Base-by-base conservation (phyloP, 2,329 filamentous ascomycete species). In the Chlorencoelia australis region DNA sequence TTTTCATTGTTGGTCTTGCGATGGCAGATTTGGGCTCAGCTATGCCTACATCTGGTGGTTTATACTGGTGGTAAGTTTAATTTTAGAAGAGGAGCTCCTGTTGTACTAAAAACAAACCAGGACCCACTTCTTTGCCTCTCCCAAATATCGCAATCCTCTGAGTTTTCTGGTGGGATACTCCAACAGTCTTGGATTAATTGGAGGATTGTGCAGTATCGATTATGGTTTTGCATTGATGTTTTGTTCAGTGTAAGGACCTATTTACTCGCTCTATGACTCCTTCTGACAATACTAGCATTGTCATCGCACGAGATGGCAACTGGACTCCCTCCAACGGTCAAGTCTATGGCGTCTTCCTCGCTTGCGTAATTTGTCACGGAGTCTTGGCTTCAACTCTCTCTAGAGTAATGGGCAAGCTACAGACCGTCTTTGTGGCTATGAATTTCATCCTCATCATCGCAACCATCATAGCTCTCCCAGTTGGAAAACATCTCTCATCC, bases 181-280 rank as follows among this genome's bases (percentile, higher is more conserved):
- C 51, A 76, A 78, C 48, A 76, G 69, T 2, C 59, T 78, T 13
- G 73, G 73, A 5, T 53, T 75, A 7, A 62, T 78, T n/a, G 73
- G 71, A 20, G 73, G 73, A 5, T 60, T 77, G 10, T 78, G 73
- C 54, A 74, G 70, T 16, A 71, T 77, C 42, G 73, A 78, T 50
- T 79, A 58, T 45, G 52, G 69, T 1, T 71, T 72, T 48, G 64
- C 69, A 2, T 54, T 71, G 25, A 75, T 75, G 70, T 66, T 75
- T 33, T 63, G 74, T 18, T 71, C 71, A 2, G 68, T 75, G 52
- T 58, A 52, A 34, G 55, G 48, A 3, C 9, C 10, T 15, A 11
- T 5, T 11, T 10, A 13, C 21, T 15, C 3, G 15, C n/a, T 11
- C 11, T 11, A 32, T 9, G 11, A 15, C 9, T 10, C 8, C 6